Evolutionary conservation across 177 flowering plant genomes (phyloP), one percentile per base, ranked within the genome.

Genomic region (Vitis hybrid): DNA sequence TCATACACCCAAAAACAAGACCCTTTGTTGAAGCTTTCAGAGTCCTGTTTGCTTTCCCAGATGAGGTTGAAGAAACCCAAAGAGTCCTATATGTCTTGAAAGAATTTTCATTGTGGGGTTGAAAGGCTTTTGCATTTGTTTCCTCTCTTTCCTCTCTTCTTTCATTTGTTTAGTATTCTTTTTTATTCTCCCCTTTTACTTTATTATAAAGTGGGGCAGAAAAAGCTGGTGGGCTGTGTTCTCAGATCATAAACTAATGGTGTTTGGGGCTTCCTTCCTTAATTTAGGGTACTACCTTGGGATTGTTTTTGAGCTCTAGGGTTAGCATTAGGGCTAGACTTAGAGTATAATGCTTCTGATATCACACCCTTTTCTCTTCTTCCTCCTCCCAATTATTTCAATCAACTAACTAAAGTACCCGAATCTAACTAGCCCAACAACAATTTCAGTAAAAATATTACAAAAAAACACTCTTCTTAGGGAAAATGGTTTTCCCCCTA

Each of bases 221-320:
- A 82, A 86, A 86, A 77, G 80, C 75, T 72, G 80, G 75, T 78
- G 87, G 75, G 69, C 66, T 49, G 82, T 76, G 84, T 74, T 77
- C 76, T 77, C 72, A 73, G 78, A 71, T 59, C 65, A 48, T 71
- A 74, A 79, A 75, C 65, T 72, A 80, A 72, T 65, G 53, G 45
- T 58, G 59, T 33, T 72, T 39, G 80, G 78, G 60, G 50, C 79
- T 76, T 68, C 56, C 15, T 67, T 70, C 82, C 82, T 70, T 76
- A 67, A 70, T 70, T 63, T 70, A 50, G 70, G 80, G 80, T 74
- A 56, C 15, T 67, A 62, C 68, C 56, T 82, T 70, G 75, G 71
- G 77, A 77, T 76, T 72, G 66, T 64, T 53, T 75, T 63, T 39
- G 45, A 39, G 8, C 45, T 39, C 45, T 39, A 33, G 67, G 72